Evolutionary conservation across 805 yeast species (phyloP).

Genomic region (Spencermartinsiella europaea): DNA sequence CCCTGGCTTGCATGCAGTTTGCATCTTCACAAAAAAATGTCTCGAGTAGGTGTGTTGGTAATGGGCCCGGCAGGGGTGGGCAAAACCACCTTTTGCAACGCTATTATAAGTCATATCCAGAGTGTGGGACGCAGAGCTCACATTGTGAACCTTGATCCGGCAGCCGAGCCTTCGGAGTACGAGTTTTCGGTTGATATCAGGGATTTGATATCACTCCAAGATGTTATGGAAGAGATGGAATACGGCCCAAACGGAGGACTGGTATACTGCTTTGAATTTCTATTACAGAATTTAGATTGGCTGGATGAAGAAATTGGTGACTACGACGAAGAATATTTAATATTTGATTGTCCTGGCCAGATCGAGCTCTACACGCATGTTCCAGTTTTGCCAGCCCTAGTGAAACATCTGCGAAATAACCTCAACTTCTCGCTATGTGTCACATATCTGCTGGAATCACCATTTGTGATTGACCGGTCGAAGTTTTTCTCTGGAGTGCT

Average conservation of each 20-base stretch:
- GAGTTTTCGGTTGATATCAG: conserved; percentile 91
- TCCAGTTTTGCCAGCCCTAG: conserved; percentile 86
- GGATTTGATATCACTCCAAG: conserved; percentile 83
- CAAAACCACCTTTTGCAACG: conserved; percentile 85
- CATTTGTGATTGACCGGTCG: conserved; percentile 83
- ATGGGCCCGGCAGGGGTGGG: conserved; percentile 99
- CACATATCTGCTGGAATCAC: conserved; percentile 86
- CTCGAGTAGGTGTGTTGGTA: conserved; percentile 89
- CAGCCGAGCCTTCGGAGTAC: conserved; percentile 88
- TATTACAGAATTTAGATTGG: conserved; percentile 91
- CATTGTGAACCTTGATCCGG: conserved; percentile 92
- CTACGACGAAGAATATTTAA: conserved; percentile 85
- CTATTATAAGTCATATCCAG: conserved; percentile 83
- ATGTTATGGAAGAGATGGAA: conserved; percentile 91
- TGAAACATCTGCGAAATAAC: conserved; percentile 73
- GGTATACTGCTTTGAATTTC: conserved; percentile 85
- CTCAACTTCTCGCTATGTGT: conserved; percentile 89
- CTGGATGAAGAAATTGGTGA: conserved; percentile 96
- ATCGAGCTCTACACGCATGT: conserved; percentile 92
- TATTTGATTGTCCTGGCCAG: conserved; percentile 97
- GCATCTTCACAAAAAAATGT: conserved; percentile 46
- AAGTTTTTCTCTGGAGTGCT: conserved; percentile 94
- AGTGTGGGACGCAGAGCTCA: conserved; percentile 89
- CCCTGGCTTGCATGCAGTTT: neutral
- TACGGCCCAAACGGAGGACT: conserved; percentile 95